Conservation (phyloP, 1,139 yeast genomes). For the Candida frijolesensis region DNA sequence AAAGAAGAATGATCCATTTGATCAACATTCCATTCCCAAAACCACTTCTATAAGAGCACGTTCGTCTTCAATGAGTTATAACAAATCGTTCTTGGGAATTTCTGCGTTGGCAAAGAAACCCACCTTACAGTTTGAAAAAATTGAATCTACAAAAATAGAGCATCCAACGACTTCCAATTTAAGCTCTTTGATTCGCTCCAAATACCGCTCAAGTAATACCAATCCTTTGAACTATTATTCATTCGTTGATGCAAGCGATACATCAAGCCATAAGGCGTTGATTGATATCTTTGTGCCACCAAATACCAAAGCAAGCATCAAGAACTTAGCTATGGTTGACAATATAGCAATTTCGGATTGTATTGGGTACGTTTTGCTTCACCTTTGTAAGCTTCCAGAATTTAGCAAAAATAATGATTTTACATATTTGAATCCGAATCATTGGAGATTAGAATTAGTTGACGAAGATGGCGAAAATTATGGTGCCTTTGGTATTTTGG, state of each 20-base stretch:
- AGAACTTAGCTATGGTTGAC: slow-evolving; percentile 41
- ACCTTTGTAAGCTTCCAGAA: slow-evolving; percentile 27
- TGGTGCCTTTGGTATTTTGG: slow-evolving; percentile 71
- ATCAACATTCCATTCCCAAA: slow-evolving; percentile 21
- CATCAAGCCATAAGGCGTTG: slow-evolving; percentile 27
- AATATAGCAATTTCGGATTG: slow-evolving; percentile 59
- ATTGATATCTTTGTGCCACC: slow-evolving; percentile 44
- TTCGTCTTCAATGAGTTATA: slow-evolving; percentile 9
- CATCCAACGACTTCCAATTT: slow-evolving; percentile 28
- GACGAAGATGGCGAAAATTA: slow-evolving; percentile 84
- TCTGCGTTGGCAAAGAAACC: slow-evolving; percentile 11
- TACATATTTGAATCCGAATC: slow-evolving; percentile 51
- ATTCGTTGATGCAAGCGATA: slow-evolving; percentile 44
- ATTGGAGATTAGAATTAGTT: slow-evolving; percentile 67
- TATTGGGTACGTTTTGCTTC: slow-evolving; percentile 59
- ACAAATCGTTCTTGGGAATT: slow-evolving; percentile 8
- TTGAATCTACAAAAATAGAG: slow-evolving; percentile 15
- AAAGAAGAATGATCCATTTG: slow-evolving; percentile 22
- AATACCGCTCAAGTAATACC: slow-evolving; percentile 34
- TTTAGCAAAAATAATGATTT: slow-evolving; percentile 19
- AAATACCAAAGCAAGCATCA: slow-evolving; percentile 29
- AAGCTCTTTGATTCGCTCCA: slow-evolving; percentile 43
- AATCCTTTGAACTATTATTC: slow-evolving; percentile 58
- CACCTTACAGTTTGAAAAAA: slow-evolving; percentile 28
- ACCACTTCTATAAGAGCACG: slow-evolving; percentile 8